phyloP scores from a whole-genome alignment of 331 rosid species.

The Rosa hybrid region DNA sequence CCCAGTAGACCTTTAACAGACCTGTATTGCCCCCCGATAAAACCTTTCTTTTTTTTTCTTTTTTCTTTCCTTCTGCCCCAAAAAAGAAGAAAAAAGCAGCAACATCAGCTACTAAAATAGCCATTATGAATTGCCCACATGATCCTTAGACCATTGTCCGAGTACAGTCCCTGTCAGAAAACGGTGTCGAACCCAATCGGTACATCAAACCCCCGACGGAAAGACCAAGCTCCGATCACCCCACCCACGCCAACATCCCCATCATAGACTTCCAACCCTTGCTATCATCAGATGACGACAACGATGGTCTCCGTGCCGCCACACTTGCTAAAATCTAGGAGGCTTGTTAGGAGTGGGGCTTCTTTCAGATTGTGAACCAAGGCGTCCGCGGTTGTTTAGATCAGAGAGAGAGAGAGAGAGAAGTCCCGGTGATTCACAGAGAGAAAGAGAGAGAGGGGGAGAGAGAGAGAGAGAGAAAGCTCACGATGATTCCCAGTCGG shows the following conservation, averaged over 20 bases:
- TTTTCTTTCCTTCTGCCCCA: no score
- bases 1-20: no score
- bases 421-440: no score
- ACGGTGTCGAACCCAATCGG: constrained; percentile 36
- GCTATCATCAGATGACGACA: background rate
- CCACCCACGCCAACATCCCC: constrained; percentile 38
- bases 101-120: background rate
- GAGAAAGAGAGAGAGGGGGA: no score
- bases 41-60: no score
- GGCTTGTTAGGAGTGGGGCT: constrained; percentile 53
- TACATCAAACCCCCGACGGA: constrained; percentile 47
- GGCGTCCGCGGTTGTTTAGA: constrained; percentile 17
- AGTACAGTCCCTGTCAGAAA: constrained; percentile 53
- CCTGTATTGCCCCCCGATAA: no score
- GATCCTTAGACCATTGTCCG: constrained; percentile 59
- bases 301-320: background rate
- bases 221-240: constrained; percentile 23
- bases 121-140: constrained; percentile 31
- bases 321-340: constrained; percentile 34
- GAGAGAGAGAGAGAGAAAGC: no score
- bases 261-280: constrained; percentile 41
- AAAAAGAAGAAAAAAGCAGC: background rate
- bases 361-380: constrained; percentile 53
- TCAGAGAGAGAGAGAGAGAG: no score
- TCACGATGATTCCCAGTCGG: no score